Percentiles rank a stretch among this genome's conserved stretches.
Evolutionary conservation across 768 basidiomycete genomes (phyloP).

Genomic region (Tulasnella sp.): DNA sequence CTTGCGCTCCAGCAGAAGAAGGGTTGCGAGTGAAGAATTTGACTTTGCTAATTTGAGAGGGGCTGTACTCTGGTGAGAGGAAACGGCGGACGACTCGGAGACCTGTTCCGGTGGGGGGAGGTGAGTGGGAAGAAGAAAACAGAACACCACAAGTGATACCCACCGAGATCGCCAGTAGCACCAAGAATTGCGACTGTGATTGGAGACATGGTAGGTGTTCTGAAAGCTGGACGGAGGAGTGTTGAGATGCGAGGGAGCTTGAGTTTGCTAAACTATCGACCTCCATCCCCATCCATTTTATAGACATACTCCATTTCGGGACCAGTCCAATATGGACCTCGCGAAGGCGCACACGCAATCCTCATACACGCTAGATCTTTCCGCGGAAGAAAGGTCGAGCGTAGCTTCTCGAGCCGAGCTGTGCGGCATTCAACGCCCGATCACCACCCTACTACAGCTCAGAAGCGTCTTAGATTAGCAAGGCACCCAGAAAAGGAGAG

Average conservation of each 20-base stretch:
- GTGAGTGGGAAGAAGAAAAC: background rate
- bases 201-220: background rate
- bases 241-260: background rate
- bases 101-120: background rate
- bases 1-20: background rate
- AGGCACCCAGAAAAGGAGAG: background rate
- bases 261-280: background rate
- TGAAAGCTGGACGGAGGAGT: background rate
- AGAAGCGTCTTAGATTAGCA: background rate
- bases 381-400: background rate
- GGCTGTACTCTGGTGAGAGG: background rate
- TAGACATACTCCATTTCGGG: background rate
- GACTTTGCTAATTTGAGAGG: background rate
- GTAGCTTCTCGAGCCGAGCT: background rate
- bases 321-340: background rate
- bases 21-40: background rate
- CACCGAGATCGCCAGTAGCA: background rate
- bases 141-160: background rate
- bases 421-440: background rate
- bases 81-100: conserved; percentile 2
- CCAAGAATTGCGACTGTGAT: background rate
- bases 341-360: background rate
- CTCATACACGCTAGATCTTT: background rate
- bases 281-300: background rate
- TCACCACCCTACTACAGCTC: background rate